Percentiles rank a stretch among this genome's conserved stretches.
These are phyloP conservation scores for Cytospora schulzeri DNA, from an alignment of 2,329 filamentous ascomycete genomes.

Conservation along the genomic window DNA sequence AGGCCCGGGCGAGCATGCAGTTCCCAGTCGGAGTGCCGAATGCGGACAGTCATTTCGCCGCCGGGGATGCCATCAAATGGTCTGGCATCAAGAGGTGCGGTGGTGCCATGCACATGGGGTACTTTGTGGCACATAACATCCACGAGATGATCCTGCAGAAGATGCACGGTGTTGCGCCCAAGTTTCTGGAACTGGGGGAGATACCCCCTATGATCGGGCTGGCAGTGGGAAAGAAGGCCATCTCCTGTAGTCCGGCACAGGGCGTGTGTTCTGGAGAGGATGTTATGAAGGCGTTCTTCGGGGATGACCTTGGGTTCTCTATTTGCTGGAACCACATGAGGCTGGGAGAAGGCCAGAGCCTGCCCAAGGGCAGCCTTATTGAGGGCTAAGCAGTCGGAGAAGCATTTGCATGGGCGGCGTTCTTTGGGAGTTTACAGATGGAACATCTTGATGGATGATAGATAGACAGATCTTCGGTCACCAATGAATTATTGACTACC, in stretches of 20 bases:
- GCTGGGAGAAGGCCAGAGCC: slow-evolving; percentile 38
- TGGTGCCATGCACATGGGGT: slow-evolving; percentile 73
- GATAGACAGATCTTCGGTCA: too few relatives aligned
- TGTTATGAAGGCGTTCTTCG: slow-evolving; percentile 65
- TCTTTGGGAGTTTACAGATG: background rate
- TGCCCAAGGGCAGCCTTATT: slow-evolving; percentile 10
- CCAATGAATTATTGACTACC: background rate
- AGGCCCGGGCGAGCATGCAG: slow-evolving; percentile 59
- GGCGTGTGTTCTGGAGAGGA: slow-evolving; percentile 65
- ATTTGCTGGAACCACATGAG: slow-evolving; percentile 60
- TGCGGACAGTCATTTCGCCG: slow-evolving; percentile 63
- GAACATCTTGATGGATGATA: too few relatives aligned
- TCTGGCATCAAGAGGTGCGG: slow-evolving; percentile 80
- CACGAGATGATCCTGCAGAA: slow-evolving; percentile 61
- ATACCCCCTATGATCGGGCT: slow-evolving; percentile 70
- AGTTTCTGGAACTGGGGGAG: slow-evolving; percentile 52
- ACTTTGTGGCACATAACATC: slow-evolving; percentile 66
- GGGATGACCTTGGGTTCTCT: slow-evolving; percentile 65
- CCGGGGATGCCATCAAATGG: slow-evolving; percentile 72
- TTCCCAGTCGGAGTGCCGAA: slow-evolving; percentile 60
- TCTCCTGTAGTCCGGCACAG: slow-evolving; percentile 60
- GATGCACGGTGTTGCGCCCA: slow-evolving; percentile 42
- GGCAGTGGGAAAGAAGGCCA: slow-evolving; percentile 69
- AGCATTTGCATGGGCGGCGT: background rate
- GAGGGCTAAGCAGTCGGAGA: background rate